Percentiles rank a stretch among this genome's conserved stretches.
phyloP scores from a whole-genome alignment of 139 green algal species.

The Marvania coccoides region DNA sequence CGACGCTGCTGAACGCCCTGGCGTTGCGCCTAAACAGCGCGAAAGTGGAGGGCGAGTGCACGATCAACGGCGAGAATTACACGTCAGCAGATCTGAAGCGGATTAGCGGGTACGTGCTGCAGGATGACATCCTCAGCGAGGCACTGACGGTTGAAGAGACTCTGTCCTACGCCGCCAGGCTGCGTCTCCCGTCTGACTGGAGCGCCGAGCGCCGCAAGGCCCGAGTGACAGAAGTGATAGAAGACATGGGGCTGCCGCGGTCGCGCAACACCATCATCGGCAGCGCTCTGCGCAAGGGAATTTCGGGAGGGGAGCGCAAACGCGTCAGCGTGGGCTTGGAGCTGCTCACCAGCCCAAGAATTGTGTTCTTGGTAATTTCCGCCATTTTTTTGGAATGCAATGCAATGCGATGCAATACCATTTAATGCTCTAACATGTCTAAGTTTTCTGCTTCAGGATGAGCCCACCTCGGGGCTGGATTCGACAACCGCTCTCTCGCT shows the following conservation, averaged over 20 bases:
- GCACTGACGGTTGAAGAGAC: conserved; percentile 64
- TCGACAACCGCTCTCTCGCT: conserved; percentile 81
- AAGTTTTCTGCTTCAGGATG: not conserved
- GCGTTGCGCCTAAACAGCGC: too few relatives aligned
- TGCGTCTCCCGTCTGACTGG: conserved; percentile 68
- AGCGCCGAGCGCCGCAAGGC: conserved; percentile 38
- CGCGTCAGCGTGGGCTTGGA: conserved; percentile 72
- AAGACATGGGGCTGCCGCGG: conserved; percentile 52
- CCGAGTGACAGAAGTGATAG: conserved; percentile 62
- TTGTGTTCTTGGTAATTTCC: conserved; percentile 86
- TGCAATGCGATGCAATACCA: too few relatives aligned
- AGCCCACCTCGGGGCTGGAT: conserved; percentile 78
- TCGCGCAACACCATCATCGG: conserved; percentile 87
- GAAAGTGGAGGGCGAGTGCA: conserved; percentile 27
- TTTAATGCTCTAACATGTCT: not conserved
- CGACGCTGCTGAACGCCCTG: conserved; percentile 50
- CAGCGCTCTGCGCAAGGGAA: conserved; percentile 67
- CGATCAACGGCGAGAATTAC: conserved; percentile 59
- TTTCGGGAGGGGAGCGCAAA: conserved; percentile 91
- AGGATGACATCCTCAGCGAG: conserved; percentile 83
- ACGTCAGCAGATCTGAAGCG: conserved; percentile 43
- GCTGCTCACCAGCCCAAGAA: conserved; percentile 84
- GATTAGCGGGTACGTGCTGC: conserved; percentile 56
- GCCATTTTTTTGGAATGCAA: too few relatives aligned
- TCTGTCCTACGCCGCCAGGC: conserved; percentile 64